These are phyloP conservation scores for Penicillium pulvis DNA, from an alignment of 495 filamentous ascomycete genomes.

Conservation along the genomic window DNA sequence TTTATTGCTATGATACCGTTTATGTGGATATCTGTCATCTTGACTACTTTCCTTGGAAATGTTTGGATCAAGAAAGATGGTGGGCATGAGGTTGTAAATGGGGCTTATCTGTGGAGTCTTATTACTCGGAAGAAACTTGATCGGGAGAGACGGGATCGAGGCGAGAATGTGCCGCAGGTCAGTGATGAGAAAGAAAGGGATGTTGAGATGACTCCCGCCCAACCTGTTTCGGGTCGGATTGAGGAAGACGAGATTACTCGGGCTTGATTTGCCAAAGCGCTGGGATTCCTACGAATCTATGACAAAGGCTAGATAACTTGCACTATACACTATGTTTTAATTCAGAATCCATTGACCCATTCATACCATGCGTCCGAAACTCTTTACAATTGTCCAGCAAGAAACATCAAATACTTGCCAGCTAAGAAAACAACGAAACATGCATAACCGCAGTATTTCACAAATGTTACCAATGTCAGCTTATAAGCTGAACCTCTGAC, in stretches of 20 bases:
- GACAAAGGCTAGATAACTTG: neutral
- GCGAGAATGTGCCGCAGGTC: neutral
- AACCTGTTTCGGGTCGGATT: neutral
- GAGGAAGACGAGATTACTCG: neutral
- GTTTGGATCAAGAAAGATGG: constrained; percentile 49
- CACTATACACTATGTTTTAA: neutral
- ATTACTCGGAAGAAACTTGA: constrained; percentile 9
- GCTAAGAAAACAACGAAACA: neutral
- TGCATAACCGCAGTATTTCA: neutral
- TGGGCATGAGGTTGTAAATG: constrained; percentile 20
- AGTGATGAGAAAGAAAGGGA: neutral
- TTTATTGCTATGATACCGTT: constrained; percentile 58
- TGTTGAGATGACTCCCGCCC: neutral
- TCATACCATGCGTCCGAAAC: neutral
- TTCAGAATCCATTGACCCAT: neutral
- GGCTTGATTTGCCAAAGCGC: neutral
- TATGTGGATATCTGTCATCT: constrained; percentile 49
- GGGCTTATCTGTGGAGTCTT: constrained; percentile 19
- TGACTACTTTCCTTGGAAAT: constrained; percentile 51
- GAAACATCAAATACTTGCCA: neutral
- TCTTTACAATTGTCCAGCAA: neutral
- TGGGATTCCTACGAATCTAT: neutral
- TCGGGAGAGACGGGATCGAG: constrained; percentile 8
- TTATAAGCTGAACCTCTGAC: constrained; percentile 16
- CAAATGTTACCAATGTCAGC: neutral